These are phyloP conservation scores for Colletotrichum sp. DNA, from an alignment of 2,329 filamentous ascomycete genomes.

Conservation along the genomic window DNA sequence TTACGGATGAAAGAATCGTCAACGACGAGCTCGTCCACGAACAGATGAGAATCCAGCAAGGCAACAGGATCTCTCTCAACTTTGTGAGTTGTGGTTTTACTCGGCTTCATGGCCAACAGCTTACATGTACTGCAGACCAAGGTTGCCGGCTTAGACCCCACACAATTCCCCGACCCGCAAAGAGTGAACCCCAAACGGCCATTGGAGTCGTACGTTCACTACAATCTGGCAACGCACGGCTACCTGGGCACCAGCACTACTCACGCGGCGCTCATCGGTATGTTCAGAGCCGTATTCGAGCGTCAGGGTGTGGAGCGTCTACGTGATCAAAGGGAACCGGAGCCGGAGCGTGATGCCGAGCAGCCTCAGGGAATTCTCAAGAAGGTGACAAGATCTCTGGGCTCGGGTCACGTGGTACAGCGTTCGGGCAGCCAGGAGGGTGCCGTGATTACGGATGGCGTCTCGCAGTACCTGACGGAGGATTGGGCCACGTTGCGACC, in stretches of 20 bases:
- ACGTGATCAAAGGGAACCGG: not conserved
- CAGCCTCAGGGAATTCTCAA: conserved; percentile 69
- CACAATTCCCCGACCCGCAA: conserved; percentile 64
- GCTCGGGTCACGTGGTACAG: not conserved
- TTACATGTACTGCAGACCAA: conserved; percentile 27
- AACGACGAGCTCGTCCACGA: conserved; percentile 40
- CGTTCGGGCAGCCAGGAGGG: not conserved
- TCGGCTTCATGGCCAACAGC: not conserved
- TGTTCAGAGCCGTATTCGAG: conserved; percentile 69
- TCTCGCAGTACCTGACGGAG: conserved; percentile 67
- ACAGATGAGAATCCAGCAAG: conserved; percentile 54
- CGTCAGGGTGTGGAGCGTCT: conserved; percentile 65
- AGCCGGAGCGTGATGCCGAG: not conserved
- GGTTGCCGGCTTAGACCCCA: conserved; percentile 58
- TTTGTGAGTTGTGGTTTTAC: conserved; percentile 48
- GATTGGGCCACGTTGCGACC: conserved; percentile 60
- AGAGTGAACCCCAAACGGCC: conserved; percentile 67
- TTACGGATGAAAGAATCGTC: conserved; percentile 43
- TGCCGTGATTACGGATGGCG: conserved; percentile 48
- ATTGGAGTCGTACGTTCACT: conserved; percentile 67
- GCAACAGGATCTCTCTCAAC: conserved; percentile 67
- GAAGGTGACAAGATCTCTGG: conserved; percentile 50
- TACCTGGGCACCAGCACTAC: conserved; percentile 66
- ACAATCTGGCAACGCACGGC: conserved; percentile 65
- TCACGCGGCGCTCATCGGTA: conserved; percentile 66